Evolutionary conservation across 768 basidiomycete genomes (phyloP).

Genomic region (Pulveroboletus sp.): DNA sequence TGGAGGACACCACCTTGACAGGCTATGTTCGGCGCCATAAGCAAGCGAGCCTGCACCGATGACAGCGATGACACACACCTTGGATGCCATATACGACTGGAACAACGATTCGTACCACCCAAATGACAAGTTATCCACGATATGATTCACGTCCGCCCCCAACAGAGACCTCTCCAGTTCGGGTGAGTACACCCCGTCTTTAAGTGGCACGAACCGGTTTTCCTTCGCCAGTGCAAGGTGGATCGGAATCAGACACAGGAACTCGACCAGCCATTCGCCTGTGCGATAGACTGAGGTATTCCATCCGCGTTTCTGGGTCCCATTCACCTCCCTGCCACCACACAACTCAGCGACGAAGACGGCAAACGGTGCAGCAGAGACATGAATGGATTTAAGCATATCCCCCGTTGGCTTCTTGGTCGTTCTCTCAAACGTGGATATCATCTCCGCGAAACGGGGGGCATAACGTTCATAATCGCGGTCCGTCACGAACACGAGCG

Average conservation of each 20-base stretch:
- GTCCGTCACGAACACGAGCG: conserved; percentile 44
- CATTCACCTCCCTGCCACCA: not conserved
- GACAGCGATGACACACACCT: conserved; percentile 29
- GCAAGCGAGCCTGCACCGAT: rapidly evolving
- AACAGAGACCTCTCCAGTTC: conserved; percentile 50
- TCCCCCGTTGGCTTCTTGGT: conserved; percentile 52
- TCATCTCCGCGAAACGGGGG: conserved; percentile 44
- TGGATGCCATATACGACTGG: conserved; percentile 56
- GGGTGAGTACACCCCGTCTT: conserved; percentile 51
- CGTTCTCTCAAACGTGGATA: conserved; percentile 42
- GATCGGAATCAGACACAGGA: conserved; percentile 61
- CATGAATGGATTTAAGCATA: conserved; percentile 36
- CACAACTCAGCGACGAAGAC: conserved; percentile 23
- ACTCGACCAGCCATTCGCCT: conserved; percentile 61
- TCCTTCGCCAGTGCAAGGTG: conserved; percentile 58
- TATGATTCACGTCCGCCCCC: conserved; percentile 55
- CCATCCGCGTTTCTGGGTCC: conserved; percentile 14
- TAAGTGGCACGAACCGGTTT: conserved; percentile 58
- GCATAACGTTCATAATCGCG: conserved; percentile 33
- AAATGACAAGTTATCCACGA: conserved; percentile 52
- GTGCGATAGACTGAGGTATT: conserved; percentile 38
- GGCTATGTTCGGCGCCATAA: conserved; percentile 34
- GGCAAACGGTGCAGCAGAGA: conserved; percentile 31
- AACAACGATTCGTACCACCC: conserved; percentile 67
- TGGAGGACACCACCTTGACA: conserved; percentile 61